Base-by-base conservation (phyloP, 78 protist species). In the Ministeria vibrans region DNA sequence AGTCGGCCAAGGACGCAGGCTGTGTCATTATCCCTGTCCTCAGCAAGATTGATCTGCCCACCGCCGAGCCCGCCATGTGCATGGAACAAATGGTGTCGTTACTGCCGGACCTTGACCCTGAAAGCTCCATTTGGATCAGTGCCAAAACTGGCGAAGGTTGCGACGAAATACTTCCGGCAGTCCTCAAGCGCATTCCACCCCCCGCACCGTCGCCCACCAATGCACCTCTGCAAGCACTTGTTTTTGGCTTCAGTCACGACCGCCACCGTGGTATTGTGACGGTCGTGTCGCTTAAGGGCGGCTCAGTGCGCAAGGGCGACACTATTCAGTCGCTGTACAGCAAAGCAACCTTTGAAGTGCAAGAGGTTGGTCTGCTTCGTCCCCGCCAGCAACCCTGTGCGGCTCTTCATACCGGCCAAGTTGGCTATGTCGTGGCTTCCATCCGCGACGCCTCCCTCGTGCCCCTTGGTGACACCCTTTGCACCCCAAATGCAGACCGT, bases 381-480 rank as follows among this genome's bases (percentile, higher is more conserved):
- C 97, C 97, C 1, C 92, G 86, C 66, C 85, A 73, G 53, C 34
- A 76, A 28, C 62, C 90, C 13, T 76, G 86, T 1, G 77, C 55
- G 7, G 78, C 77, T 3, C 88, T 95, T 38, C 36, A 77, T n/a
- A 42, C 94, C 0, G 95, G 94, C 25, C 94, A 92, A 80, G 98
- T 95, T 18, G 96, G 98, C 25, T 94, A 83, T 76, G n/a, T 92
- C 4, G 44, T 79, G 39, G 32, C 79, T 5, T 90, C 89, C 39
- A 90, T 93, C 86, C 80, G 74, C 77, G 22, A 66, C 0, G 34
- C 84, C 43, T 0, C 32, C 9, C 96, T 92, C 0, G 98, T 94
- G 38, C 79, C 81, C 4, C 88, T 95, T 0, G 98, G 98, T 30
- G 98, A 95, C 72, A 95, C 98, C 13, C 78, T 91, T 78, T 77